These are phyloP conservation scores for Nakazawaea populi DNA, from an alignment of 805 yeast genomes.

Conservation along the genomic window DNA sequence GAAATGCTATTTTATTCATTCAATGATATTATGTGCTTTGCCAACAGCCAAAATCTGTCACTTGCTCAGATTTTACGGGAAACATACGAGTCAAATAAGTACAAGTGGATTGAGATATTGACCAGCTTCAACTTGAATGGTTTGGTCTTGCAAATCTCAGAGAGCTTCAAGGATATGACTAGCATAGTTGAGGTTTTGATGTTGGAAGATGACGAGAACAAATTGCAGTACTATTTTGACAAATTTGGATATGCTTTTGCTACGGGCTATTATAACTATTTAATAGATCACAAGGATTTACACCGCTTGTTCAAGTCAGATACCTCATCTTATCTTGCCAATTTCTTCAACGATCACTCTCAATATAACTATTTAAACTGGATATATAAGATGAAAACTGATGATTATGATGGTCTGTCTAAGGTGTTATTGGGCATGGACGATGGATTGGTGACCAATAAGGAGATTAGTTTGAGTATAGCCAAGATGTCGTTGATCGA, in stretches of 20 bases:
- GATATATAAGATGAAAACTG: conserved; percentile 58
- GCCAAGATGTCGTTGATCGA: conserved; percentile 66
- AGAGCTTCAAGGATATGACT: conserved; percentile 56
- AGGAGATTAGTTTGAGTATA: conserved; percentile 55
- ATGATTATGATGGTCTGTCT: conserved; percentile 46
- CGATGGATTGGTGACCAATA: conserved; percentile 38
- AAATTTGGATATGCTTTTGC: conserved; percentile 70
- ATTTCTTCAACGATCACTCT: conserved; percentile 42
- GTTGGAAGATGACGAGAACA: conserved; percentile 20
- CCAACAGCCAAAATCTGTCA: neutral
- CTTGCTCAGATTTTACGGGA: neutral
- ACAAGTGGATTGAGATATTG: conserved; percentile 57
- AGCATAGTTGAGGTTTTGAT: conserved; percentile 52
- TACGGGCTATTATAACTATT: conserved; percentile 50
- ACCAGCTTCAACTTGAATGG: conserved; percentile 42
- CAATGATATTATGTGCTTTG: conserved; percentile 5
- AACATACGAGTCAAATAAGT: conserved; percentile 1
- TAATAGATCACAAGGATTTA: conserved; percentile 45
- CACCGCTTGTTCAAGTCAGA: conserved; percentile 49
- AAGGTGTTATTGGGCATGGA: conserved; percentile 37
- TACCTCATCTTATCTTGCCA: conserved; percentile 40
- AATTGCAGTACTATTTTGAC: conserved; percentile 47
- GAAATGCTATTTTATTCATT: conserved; percentile 9
- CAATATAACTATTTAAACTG: conserved; percentile 56
- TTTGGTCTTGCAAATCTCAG: conserved; percentile 59